Conservation (phyloP, 2,329 filamentous ascomycete species). For the Alternaria alternata region DNA sequence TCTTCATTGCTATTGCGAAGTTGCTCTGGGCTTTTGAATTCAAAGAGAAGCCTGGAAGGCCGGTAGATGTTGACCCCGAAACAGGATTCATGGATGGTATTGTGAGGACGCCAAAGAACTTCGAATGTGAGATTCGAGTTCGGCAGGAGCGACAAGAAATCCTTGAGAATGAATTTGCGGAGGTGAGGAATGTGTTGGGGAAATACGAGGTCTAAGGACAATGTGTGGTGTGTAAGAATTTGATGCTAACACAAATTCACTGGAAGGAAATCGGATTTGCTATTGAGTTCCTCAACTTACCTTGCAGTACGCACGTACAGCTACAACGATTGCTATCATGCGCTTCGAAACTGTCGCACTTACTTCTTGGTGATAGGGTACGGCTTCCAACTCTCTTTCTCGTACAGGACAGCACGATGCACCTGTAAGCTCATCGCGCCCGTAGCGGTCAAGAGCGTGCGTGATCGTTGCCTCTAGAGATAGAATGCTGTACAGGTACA, state of each 20-base stretch:
- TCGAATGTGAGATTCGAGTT: conserved; percentile 4
- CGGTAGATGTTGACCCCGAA: conserved; percentile 4
- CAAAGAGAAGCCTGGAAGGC: conserved; percentile 6
- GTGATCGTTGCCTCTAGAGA: background rate
- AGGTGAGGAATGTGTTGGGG: background rate
- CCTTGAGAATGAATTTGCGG: background rate
- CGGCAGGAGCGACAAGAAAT: background rate
- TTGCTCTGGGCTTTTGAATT: conserved; percentile 62
- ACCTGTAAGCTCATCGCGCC: background rate
- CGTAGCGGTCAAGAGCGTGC: background rate
- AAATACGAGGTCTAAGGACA: background rate
- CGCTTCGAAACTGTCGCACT: background rate
- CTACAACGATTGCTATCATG: background rate
- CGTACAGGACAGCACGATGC: background rate
- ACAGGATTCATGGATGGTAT: conserved; percentile 5
- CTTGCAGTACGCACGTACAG: background rate
- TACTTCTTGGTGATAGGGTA: background rate
- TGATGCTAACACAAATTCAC: background rate
- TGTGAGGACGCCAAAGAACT: conserved; percentile 2
- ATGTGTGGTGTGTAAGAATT: background rate
- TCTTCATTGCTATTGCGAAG: conserved; percentile 50
- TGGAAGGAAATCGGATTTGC: background rate
- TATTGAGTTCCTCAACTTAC: background rate
- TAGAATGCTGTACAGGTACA: background rate
- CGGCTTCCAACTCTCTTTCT: background rate